Base-by-base conservation (phyloP, 495 filamentous ascomycete genomes). In the Bacidia rubella region DNA sequence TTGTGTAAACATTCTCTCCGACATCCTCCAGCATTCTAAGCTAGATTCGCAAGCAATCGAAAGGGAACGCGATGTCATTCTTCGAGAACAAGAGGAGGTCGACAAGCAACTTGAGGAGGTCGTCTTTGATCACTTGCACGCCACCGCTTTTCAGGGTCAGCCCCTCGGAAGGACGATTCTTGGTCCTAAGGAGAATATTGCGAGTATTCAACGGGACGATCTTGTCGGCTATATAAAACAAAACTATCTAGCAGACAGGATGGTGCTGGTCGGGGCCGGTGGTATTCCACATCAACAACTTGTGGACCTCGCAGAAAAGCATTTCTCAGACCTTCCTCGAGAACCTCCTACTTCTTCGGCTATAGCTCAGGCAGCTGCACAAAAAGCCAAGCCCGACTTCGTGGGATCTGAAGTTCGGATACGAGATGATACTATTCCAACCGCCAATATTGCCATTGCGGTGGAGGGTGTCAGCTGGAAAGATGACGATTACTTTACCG, bases 401-500 rank as follows among this genome's bases (percentile, higher is more conserved):
- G 78, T 97, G 58, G 92, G 92, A 60, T 96, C 90, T 40, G 92
- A 99, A 65, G 81, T 97, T 61, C 74, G 92, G 55, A 80, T 96
- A 62, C 85, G 92, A 63, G 92, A 99, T 63, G 92, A 99, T 71
- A 95, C 87, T 55, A 82, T 97, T 66, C 84, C 85, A 54, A 87
- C 90, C 53, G 92, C 92, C 60, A 87, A 99, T 76, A 94, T 99
- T 62, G 92, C 93, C 64, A 88, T 99, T 65, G 93, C 93, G 49
- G 93, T 99, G 40, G 92, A 99, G 78, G 92, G 92, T 77, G 92
- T 96, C 47, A 92, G 87, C 84, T 99, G 92, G 92, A 94, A 87
- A 72, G 88, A 95, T 62, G 87, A 92, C 53, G 89, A 95, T 71
- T 97, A 97, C 79, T 99, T 96, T 78, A 96, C 92, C 58, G 92